phyloP scores from a whole-genome alignment of 2,329 filamentous ascomycete genomes.

The Xylariaceae sp. region DNA sequence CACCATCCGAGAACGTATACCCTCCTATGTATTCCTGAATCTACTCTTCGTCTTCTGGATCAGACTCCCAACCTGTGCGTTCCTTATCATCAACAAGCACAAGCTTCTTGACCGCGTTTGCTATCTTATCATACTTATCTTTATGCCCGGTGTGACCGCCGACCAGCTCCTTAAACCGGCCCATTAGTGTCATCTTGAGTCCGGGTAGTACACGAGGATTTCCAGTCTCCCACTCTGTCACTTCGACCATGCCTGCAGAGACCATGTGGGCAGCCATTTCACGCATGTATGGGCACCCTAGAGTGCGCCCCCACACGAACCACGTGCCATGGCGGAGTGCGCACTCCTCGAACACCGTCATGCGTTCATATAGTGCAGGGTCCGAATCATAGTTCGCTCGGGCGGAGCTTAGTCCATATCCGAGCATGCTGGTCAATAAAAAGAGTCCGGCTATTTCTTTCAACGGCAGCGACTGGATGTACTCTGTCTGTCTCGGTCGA shows the following conservation, averaged over 20 bases:
- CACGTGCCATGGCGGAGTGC: slow-evolving; percentile 41
- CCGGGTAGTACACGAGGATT: slow-evolving; percentile 13
- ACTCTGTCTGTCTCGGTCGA: slow-evolving; percentile 32
- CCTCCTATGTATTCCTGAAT: neutral
- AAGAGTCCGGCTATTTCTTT: slow-evolving; percentile 33
- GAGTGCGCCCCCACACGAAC: slow-evolving; percentile 35
- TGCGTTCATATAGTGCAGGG: slow-evolving; percentile 24
- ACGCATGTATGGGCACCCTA: neutral
- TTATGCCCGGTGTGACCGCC: neutral
- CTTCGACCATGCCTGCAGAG: slow-evolving; percentile 29
- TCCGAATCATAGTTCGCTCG: no score
- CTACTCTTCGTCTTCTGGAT: neutral
- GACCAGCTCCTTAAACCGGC: slow-evolving; percentile 18
- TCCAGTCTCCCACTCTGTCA: slow-evolving; percentile 37
- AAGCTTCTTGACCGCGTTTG: neutral
- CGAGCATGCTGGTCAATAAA: slow-evolving; percentile 25
- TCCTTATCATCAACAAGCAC: slow-evolving; percentile 5
- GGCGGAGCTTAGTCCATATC: slow-evolving; percentile 18
- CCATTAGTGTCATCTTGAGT: slow-evolving; percentile 35
- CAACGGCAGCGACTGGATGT: slow-evolving; percentile 31
- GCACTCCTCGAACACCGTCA: slow-evolving; percentile 36
- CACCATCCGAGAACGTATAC: neutral
- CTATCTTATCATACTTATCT: neutral
- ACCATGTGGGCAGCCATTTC: slow-evolving; percentile 25
- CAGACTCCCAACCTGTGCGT: neutral